These are phyloP conservation scores for Emmonsiellopsis sp. DNA, from an alignment of 2,329 filamentous ascomycete species.

Conservation along the genomic window DNA sequence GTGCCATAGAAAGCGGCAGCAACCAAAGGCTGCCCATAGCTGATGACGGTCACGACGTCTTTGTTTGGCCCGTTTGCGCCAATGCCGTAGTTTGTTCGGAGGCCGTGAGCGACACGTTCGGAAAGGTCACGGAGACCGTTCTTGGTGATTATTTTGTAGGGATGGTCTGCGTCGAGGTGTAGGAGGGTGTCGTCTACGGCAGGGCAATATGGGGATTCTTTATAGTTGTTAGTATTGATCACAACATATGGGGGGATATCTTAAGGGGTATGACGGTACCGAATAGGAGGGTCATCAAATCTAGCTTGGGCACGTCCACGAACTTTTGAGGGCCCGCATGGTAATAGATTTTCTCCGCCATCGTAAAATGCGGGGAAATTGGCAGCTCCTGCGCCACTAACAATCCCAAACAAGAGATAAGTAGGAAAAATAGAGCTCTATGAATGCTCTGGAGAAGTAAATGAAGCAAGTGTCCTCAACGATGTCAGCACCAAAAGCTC, in stretches of 20 bases:
- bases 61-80: background rate
- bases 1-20: background rate
- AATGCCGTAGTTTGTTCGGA: constrained; percentile 1
- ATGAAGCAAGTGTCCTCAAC: no score
- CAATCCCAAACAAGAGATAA: no score
- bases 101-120: background rate
- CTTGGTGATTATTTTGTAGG: constrained; percentile 1
- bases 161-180: background rate
- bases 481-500: no score
- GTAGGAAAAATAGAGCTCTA: no score
- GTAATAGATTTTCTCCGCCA: constrained; percentile 1
- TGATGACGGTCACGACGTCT: constrained; percentile 1
- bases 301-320: background rate
- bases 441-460: no score
- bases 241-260: background rate
- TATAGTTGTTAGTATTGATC: background rate
- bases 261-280: background rate
- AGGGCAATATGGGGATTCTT: background rate
- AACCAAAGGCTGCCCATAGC: background rate
- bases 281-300: background rate
- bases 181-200: background rate
- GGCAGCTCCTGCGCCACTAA: background rate
- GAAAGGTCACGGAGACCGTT: background rate
- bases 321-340: constrained; percentile 1
- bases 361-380: background rate